Percentiles rank a stretch among this genome's conserved stretches.
These are phyloP conservation scores for Chrysoporthe austroafricana DNA, from an alignment of 2,329 filamentous ascomycete genomes.

Conservation along the genomic window DNA sequence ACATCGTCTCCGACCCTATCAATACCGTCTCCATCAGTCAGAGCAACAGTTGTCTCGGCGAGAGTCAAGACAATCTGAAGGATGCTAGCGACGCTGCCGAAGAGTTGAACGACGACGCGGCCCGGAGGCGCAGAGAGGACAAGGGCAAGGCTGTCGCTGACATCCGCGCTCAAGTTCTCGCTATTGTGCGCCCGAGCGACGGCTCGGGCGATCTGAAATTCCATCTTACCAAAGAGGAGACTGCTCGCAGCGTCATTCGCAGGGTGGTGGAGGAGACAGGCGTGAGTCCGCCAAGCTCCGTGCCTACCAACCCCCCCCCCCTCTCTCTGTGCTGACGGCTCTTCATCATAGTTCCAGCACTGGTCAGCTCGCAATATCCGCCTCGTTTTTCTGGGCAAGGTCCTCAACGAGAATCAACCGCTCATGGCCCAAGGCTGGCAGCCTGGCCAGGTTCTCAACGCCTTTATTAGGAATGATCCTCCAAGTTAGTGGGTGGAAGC, in stretches of 20 bases:
- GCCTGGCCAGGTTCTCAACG: conserved; percentile 75
- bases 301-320: not conserved
- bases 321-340: not conserved
- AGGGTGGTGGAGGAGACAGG: conserved; percentile 66
- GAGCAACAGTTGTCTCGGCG: conserved; percentile 21
- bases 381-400: conserved; percentile 80
- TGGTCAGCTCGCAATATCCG: conserved; percentile 49
- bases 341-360: conserved; percentile 1
- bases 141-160: conserved; percentile 56
- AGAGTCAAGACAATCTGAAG: conserved; percentile 22
- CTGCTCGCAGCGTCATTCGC: conserved; percentile 64
- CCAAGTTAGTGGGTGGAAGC: conserved; percentile 14
- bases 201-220: conserved; percentile 67
- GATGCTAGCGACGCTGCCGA: conserved; percentile 32
- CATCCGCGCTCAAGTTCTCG: conserved; percentile 54
- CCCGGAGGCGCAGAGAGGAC: conserved; percentile 46
- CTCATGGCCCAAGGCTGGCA: conserved; percentile 76
- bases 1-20: conserved; percentile 69
- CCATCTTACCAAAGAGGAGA: conserved; percentile 61
- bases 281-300: conserved; percentile 49
- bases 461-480: conserved; percentile 61
- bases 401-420: conserved; percentile 70
- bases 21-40: conserved; percentile 49
- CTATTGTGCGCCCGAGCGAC: conserved; percentile 69
- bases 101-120: conserved; percentile 35